Evolutionary conservation across 2,329 filamentous ascomycete species (phyloP).

Genomic region (Colletotrichum falcatum): DNA sequence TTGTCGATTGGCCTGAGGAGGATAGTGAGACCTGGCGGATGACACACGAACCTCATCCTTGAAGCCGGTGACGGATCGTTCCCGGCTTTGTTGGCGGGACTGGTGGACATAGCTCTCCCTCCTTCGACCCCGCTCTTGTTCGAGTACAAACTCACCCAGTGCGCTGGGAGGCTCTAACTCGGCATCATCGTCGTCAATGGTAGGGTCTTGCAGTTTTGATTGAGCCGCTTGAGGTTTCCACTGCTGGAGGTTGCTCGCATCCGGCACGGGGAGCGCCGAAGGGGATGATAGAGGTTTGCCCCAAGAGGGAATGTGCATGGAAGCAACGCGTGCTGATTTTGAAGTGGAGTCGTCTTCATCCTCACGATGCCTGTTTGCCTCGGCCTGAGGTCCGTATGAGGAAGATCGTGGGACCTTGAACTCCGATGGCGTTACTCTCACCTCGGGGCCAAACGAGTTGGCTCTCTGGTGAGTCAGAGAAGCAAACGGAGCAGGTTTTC

Average conservation of each 20-base stretch:
- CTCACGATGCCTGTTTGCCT: background rate
- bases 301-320: conserved; percentile 30
- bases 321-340: conserved; percentile 7
- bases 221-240: conserved; percentile 43
- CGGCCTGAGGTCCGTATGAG: conserved; percentile 19
- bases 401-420: conserved; percentile 15
- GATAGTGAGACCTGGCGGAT: conserved; percentile 40
- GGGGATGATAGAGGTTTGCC: conserved; percentile 47
- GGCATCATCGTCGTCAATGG: conserved; percentile 1
- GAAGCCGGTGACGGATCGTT: conserved; percentile 37
- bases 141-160: conserved; percentile 28
- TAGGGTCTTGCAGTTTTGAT: background rate
- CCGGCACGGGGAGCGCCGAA: conserved; percentile 47
- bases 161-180: conserved; percentile 20
- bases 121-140: conserved; percentile 31
- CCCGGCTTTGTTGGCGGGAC: conserved; percentile 38
- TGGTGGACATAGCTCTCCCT: conserved; percentile 40
- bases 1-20: conserved; percentile 36
- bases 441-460: conserved; percentile 34
- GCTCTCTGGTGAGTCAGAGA: conserved; percentile 27
- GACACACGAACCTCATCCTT: conserved; percentile 36
- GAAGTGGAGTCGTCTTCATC: background rate
- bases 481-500: conserved; percentile 17
- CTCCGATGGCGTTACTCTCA: conserved; percentile 20
- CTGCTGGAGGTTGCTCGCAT: conserved; percentile 50